Conservation (phyloP, 2,329 filamentous ascomycete genomes). For the Xylariaceae sp. region DNA sequence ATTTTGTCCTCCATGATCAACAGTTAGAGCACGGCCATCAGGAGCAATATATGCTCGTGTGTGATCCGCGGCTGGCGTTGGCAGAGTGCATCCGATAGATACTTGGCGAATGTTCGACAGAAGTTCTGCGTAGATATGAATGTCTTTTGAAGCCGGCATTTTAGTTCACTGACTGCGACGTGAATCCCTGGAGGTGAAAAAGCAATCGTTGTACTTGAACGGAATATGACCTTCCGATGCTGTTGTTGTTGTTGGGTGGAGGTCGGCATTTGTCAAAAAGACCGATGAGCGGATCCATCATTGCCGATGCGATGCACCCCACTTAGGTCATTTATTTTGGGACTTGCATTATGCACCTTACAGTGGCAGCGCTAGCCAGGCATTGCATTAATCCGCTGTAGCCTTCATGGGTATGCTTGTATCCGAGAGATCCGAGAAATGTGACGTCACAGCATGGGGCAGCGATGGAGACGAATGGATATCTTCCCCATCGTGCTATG, state of each 20-base stretch:
- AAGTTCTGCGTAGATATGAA: constrained; percentile 57
- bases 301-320: too few relatives aligned
- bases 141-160: constrained; percentile 21
- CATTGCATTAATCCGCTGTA: too few relatives aligned
- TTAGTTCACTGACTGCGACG: constrained; percentile 12
- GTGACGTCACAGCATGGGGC: neutral
- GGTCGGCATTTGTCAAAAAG: neutral
- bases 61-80: constrained; percentile 38
- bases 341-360: too few relatives aligned
- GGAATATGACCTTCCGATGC: too few relatives aligned
- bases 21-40: constrained; percentile 41
- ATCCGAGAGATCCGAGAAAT: neutral
- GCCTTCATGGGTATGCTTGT: too few relatives aligned
- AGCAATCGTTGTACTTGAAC: neutral
- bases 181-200: neutral
- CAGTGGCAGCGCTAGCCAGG: too few relatives aligned
- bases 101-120: constrained; percentile 60
- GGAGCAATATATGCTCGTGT: constrained; percentile 42
- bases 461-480: neutral
- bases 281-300: too few relatives aligned
- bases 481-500: neutral
- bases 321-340: too few relatives aligned
- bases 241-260: neutral
- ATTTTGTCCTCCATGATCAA: constrained; percentile 43
- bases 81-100: constrained; percentile 51